These are phyloP conservation scores for Exophiala alcalophila DNA, from an alignment of 2,329 filamentous ascomycete species.

Conservation along the genomic window DNA sequence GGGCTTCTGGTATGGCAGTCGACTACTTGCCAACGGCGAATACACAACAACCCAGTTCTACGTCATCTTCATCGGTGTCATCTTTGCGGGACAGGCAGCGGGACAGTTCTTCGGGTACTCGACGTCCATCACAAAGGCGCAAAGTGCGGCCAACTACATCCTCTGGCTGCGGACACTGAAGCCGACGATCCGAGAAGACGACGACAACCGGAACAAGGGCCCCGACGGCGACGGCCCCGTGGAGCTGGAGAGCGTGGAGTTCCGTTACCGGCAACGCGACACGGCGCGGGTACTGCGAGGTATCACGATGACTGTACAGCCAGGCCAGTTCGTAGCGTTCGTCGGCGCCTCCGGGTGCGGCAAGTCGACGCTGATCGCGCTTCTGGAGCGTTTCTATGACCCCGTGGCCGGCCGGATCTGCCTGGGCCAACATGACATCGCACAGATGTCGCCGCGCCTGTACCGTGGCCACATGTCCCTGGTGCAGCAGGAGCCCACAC, in stretches of 20 bases:
- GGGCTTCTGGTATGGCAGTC: slow-evolving; percentile 60
- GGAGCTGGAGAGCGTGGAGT: slow-evolving; percentile 46
- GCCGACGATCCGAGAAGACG: slow-evolving; percentile 44
- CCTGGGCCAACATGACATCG: slow-evolving; percentile 61
- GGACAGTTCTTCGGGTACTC: slow-evolving; percentile 37
- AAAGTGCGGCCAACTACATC: slow-evolving; percentile 51
- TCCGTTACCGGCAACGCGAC: slow-evolving; percentile 35
- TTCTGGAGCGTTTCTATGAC: slow-evolving; percentile 67
- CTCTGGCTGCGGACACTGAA: slow-evolving; percentile 48
- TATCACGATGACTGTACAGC: slow-evolving; percentile 40
- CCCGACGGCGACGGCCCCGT: slow-evolving; percentile 41
- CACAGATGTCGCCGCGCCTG: slow-evolving; percentile 55
- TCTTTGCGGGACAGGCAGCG: slow-evolving; percentile 38
- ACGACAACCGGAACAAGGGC: slow-evolving; percentile 39
- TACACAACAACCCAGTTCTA: slow-evolving; percentile 40
- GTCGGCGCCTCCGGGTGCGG: slow-evolving; percentile 59
- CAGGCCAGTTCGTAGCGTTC: slow-evolving; percentile 53
- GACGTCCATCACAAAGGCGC: slow-evolving; percentile 51
- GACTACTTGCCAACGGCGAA: slow-evolving; percentile 54
- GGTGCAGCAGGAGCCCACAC: slow-evolving; percentile 70
- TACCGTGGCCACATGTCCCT: slow-evolving; percentile 67
- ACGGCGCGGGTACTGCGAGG: slow-evolving; percentile 33
- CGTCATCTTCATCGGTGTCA: slow-evolving; percentile 45
- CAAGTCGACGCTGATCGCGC: slow-evolving; percentile 65
- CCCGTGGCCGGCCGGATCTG: slow-evolving; percentile 61